Conservation (phyloP, 2,329 filamentous ascomycete species). For the Colletotrichum camelliae region DNA sequence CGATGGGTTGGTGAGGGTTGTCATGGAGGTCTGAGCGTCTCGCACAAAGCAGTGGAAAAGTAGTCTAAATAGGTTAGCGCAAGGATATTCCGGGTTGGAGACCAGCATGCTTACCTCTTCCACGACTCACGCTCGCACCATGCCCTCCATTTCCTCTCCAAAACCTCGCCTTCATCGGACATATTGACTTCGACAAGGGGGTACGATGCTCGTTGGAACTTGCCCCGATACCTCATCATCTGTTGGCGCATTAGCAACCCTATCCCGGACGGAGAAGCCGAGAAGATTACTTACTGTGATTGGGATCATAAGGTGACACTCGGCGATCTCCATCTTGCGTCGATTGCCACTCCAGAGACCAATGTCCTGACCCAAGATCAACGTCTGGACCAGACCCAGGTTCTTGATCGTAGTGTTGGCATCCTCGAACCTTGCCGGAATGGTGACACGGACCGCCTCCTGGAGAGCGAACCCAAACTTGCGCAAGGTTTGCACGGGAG, state of each 20-base stretch:
- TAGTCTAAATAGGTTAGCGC: slow-evolving; percentile 45
- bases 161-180: slow-evolving; percentile 58
- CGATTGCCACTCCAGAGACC: slow-evolving; percentile 61
- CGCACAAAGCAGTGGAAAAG: slow-evolving; percentile 69
- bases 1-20: slow-evolving; percentile 66
- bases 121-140: slow-evolving; percentile 72
- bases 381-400: slow-evolving; percentile 53
- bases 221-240: slow-evolving; percentile 62
- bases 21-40: slow-evolving; percentile 72
- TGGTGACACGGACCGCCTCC: slow-evolving; percentile 51
- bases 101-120: slow-evolving; percentile 53
- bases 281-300: slow-evolving; percentile 42
- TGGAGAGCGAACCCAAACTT: slow-evolving; percentile 65
- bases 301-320: slow-evolving; percentile 52
- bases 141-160: slow-evolving; percentile 69
- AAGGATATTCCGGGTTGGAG: slow-evolving; percentile 7
- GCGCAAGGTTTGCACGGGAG: slow-evolving; percentile 61
- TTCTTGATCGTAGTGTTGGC: slow-evolving; percentile 52
- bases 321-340: slow-evolving; percentile 62
- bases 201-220: slow-evolving; percentile 63
- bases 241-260: slow-evolving; percentile 23
- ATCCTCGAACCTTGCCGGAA: slow-evolving; percentile 46
- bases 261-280: neutral
- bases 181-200: slow-evolving; percentile 53
- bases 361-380: slow-evolving; percentile 54